These are phyloP conservation scores for Monilinia fructicola DNA, from an alignment of 2,329 filamentous ascomycete genomes.

Conservation along the genomic window DNA sequence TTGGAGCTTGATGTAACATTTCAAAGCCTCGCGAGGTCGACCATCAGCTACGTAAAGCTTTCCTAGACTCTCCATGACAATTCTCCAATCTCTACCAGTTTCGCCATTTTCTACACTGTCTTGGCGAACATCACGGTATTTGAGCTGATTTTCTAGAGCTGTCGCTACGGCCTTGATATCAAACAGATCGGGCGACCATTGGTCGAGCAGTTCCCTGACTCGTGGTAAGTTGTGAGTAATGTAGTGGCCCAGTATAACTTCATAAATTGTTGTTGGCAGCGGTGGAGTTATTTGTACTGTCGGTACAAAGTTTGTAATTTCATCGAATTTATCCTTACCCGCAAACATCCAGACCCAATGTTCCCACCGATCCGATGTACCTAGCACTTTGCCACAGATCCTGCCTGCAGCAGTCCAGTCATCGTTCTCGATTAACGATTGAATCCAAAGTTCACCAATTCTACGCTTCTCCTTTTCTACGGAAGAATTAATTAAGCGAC, in stretches of 20 bases:
- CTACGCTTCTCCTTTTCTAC: conserved; percentile 84
- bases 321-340: conserved; percentile 80
- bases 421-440: conserved; percentile 72
- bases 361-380: conserved; percentile 81
- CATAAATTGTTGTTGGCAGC: conserved; percentile 79
- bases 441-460: conserved; percentile 91
- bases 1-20: conserved; percentile 85
- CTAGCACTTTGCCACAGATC: conserved; percentile 79
- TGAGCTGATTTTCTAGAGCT: conserved; percentile 78
- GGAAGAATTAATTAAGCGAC: conserved; percentile 58
- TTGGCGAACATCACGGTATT: conserved; percentile 70
- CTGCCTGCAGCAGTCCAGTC: conserved; percentile 78
- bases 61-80: conserved; percentile 83
- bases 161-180: conserved; percentile 74
- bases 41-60: conserved; percentile 81
- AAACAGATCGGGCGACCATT: conserved; percentile 83
- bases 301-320: conserved; percentile 83
- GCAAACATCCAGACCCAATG: conserved; percentile 95
- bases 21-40: conserved; percentile 78
- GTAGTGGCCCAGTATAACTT: conserved; percentile 86
- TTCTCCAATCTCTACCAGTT: conserved; percentile 78
- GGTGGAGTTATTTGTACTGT: conserved; percentile 73
- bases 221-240: conserved; percentile 72
- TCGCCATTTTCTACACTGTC: conserved; percentile 74
- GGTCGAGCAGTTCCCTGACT: conserved; percentile 76